A percentile compares a stretch with the other conserved stretches of the same genome.
Evolutionary conservation across 306 rosid species (phyloP).

Genomic region (Castanea sativa): DNA sequence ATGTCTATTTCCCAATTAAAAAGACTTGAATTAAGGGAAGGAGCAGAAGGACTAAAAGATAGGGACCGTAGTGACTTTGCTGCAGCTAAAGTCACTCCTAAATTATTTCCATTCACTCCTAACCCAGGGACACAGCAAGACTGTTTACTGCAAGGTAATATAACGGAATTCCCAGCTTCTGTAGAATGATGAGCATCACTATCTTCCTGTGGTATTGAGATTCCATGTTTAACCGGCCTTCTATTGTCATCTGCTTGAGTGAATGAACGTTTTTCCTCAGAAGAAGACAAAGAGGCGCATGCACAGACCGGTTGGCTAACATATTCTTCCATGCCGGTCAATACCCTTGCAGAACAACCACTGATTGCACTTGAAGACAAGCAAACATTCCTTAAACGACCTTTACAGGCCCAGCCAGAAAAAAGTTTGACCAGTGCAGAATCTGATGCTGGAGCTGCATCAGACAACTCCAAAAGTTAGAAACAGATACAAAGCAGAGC

Average conservation of each 20-base stretch:
- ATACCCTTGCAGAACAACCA: conserved; percentile 44
- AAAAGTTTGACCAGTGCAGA: conserved; percentile 64
- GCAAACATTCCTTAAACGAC: conserved; percentile 48
- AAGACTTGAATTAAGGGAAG: conserved; percentile 40
- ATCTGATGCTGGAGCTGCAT: conserved; percentile 68
- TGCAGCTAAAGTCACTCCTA: conserved; percentile 42
- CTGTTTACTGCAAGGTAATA: conserved; percentile 36
- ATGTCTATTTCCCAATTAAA: conserved; percentile 41
- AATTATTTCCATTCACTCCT: conserved; percentile 58
- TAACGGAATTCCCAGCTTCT: conserved; percentile 25
- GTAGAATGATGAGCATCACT: conserved; percentile 20
- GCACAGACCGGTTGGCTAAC: conserved; percentile 32
- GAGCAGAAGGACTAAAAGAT: conserved; percentile 44
- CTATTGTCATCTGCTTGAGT: conserved; percentile 21
- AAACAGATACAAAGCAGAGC: background rate
- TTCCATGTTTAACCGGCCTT: conserved; percentile 25
- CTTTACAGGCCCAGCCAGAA: conserved; percentile 80
- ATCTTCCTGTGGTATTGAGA: conserved; percentile 21
- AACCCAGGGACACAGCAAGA: conserved; percentile 69
- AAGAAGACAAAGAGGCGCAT: conserved; percentile 26
- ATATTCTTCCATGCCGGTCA: conserved; percentile 39
- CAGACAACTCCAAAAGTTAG: conserved; percentile 20
- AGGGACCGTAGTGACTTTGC: conserved; percentile 60
- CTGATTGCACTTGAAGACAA: conserved; percentile 47
- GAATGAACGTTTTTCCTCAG: conserved; percentile 11